phyloP scores from a whole-genome alignment of 2,329 filamentous ascomycete genomes.

The Sporothrix humicola region DNA sequence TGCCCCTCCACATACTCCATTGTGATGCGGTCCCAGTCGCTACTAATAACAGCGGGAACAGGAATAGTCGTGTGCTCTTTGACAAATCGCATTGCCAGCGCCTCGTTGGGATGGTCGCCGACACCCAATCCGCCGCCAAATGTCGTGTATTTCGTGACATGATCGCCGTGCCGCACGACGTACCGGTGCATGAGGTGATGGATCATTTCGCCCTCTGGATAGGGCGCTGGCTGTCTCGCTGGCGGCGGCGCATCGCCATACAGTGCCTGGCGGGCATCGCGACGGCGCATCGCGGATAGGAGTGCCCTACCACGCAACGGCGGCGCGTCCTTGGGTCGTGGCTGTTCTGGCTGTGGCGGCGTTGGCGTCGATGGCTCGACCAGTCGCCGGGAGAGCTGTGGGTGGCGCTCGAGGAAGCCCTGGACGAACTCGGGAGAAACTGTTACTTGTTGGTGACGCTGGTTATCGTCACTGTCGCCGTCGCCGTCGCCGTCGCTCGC shows the following conservation, averaged over 20 bases:
- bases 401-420: slow-evolving; percentile 7
- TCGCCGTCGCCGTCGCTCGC: too few species aligned
- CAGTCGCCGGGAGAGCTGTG: background rate
- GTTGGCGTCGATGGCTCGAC: background rate
- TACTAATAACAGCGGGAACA: slow-evolving; percentile 41
- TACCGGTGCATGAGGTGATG: slow-evolving; percentile 32
- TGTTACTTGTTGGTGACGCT: too few species aligned
- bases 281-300: slow-evolving; percentile 24
- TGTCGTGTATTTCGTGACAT: slow-evolving; percentile 40
- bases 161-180: slow-evolving; percentile 36
- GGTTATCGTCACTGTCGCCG: too few species aligned
- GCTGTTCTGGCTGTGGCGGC: background rate
- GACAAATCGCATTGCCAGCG: slow-evolving; percentile 37
- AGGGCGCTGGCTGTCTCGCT: slow-evolving; percentile 36
- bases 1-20: slow-evolving; percentile 42
- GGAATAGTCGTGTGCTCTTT: slow-evolving; percentile 41
- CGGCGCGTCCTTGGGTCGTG: too few species aligned
- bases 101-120: slow-evolving; percentile 39
- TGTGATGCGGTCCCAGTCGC: slow-evolving; percentile 42
- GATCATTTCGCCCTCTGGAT: slow-evolving; percentile 39
- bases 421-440: background rate
- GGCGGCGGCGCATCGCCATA: slow-evolving; percentile 35
- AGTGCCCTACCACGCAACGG: background rate
- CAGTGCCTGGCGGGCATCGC: slow-evolving; percentile 26
- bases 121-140: slow-evolving; percentile 37